phyloP scores from a whole-genome alignment of 163 green algal genomes.

The Trebouxia gelatinosa region DNA sequence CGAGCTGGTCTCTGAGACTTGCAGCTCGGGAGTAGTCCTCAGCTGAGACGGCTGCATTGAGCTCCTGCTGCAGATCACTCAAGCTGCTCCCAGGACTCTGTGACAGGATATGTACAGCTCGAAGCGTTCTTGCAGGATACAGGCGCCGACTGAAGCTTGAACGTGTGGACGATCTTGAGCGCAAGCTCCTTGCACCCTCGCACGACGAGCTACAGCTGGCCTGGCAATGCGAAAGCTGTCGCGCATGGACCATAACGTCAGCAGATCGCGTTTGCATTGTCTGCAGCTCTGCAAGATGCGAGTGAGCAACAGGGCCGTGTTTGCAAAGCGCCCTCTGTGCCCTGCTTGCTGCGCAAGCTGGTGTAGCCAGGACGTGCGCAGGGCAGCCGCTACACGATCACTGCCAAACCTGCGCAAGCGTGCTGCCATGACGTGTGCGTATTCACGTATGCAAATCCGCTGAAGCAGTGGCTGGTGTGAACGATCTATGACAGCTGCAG shows the following conservation, averaged over 20 bases:
- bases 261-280: background rate
- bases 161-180: background rate
- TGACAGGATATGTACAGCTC: background rate
- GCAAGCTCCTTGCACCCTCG: background rate
- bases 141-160: too few species aligned
- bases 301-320: too few species aligned
- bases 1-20: slow-evolving; percentile 67
- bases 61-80: background rate
- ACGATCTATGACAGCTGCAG: background rate
- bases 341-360: background rate
- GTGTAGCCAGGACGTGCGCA: background rate
- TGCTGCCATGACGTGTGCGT: background rate
- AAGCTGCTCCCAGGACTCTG: background rate
- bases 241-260: background rate
- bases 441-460: too few species aligned
- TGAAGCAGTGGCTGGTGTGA: too few species aligned
- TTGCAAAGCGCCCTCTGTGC: too few species aligned
- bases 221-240: background rate
- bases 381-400: background rate
- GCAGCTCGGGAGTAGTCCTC: slow-evolving; percentile 80
- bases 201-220: background rate
- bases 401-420: background rate
- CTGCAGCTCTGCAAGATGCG: background rate
- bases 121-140: background rate
- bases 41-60: slow-evolving; percentile 50